These are phyloP conservation scores for Leishmania arabica DNA, from an alignment of 208 protist genomes.

Conservation along the genomic window DNA sequence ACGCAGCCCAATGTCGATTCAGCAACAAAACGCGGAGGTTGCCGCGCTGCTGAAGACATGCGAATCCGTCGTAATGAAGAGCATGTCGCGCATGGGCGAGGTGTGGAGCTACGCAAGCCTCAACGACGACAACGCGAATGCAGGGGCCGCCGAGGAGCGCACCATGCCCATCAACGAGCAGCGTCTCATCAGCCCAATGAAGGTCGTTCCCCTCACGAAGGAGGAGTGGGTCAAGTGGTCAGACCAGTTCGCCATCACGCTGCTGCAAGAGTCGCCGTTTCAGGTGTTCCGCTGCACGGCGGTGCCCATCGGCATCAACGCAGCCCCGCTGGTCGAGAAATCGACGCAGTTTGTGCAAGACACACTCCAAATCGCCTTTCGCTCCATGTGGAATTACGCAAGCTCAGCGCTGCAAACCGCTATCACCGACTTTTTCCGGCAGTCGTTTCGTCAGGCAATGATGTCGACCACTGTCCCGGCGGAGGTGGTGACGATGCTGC, in stretches of 20 bases:
- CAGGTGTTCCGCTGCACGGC: slow-evolving; percentile 85
- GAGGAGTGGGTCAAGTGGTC: slow-evolving; percentile 86
- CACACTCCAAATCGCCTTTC: slow-evolving; percentile 74
- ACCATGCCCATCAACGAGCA: slow-evolving; percentile 66
- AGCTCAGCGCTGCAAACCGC: slow-evolving; percentile 60
- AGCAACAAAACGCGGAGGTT: slow-evolving; percentile 57
- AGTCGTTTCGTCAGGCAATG: slow-evolving; percentile 68
- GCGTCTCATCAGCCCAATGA: slow-evolving; percentile 53
- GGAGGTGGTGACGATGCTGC: slow-evolving; percentile 66
- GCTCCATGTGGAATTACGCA: slow-evolving; percentile 72
- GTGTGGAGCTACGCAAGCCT: slow-evolving; percentile 57
- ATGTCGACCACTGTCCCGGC: slow-evolving; percentile 63
- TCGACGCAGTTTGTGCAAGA: slow-evolving; percentile 66
- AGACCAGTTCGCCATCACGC: slow-evolving; percentile 61
- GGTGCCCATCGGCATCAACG: slow-evolving; percentile 62
- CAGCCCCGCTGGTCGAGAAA: slow-evolving; percentile 66
- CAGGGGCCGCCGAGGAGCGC: slow-evolving; percentile 43
- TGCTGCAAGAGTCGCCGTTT: slow-evolving; percentile 86
- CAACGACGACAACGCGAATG: slow-evolving; percentile 40
- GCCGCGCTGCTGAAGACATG: slow-evolving; percentile 57
- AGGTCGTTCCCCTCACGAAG: slow-evolving; percentile 63
- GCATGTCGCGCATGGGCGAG: slow-evolving; percentile 58
- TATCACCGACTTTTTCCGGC: slow-evolving; percentile 66
- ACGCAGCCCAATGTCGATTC: slow-evolving; percentile 31
- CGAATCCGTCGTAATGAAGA: slow-evolving; percentile 50